These are phyloP conservation scores for Hypoxylon fragiforme DNA, from an alignment of 495 filamentous ascomycete species.

Conservation along the genomic window DNA sequence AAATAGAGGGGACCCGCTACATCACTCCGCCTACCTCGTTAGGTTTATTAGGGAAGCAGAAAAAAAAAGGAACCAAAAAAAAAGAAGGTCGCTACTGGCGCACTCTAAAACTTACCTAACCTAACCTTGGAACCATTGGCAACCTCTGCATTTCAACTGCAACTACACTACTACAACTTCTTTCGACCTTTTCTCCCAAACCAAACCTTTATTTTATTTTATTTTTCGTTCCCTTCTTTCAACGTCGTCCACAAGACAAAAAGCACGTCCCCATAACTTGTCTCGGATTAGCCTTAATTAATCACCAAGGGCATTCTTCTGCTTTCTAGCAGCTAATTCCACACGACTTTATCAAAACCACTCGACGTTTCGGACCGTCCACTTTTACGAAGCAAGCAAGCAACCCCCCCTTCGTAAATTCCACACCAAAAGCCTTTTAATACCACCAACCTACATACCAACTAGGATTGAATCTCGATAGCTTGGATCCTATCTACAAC, in stretches of 20 bases:
- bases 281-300: slow-evolving; percentile 19
- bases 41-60: slow-evolving; percentile 28
- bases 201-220: neutral
- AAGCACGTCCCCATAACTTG: slow-evolving; percentile 7
- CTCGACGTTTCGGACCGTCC: slow-evolving; percentile 5
- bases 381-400: slow-evolving; percentile 7
- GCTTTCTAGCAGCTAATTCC: slow-evolving; percentile 8
- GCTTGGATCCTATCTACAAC: slow-evolving; percentile 30
- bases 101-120: slow-evolving; percentile 19
- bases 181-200: slow-evolving; percentile 26
- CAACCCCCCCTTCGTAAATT: slow-evolving; percentile 34
- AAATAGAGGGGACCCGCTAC: slow-evolving; percentile 35
- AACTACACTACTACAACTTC: slow-evolving; percentile 1
- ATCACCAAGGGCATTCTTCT: slow-evolving; percentile 2
- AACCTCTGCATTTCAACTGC: slow-evolving; percentile 34
- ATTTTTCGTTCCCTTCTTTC: slow-evolving; percentile 5
- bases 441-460: no score
- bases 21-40: slow-evolving; percentile 35
- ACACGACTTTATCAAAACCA: neutral
- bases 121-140: slow-evolving; percentile 20
- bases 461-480: slow-evolving; percentile 10
- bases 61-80: slow-evolving; percentile 9
- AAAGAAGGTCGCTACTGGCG: slow-evolving; percentile 27
- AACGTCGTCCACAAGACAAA: slow-evolving; percentile 26
- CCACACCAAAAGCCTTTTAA: no score